Evolutionary conservation across 2,329 filamentous ascomycete genomes (phyloP), one percentile per base, ranked within the genome.

Genomic region (Spiromastix sp.): DNA sequence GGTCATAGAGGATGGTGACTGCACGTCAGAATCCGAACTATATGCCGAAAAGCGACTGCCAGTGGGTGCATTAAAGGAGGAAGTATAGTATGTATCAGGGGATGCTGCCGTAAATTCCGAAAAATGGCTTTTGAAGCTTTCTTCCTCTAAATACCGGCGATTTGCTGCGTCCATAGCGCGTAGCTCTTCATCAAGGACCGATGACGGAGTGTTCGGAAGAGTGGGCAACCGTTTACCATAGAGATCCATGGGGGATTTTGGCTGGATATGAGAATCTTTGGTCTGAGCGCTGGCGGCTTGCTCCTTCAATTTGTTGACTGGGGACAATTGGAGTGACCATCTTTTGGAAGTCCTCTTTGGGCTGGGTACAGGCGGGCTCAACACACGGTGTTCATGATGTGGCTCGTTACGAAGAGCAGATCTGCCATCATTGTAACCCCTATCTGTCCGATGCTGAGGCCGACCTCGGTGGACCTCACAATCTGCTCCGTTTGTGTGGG

Each of bases 141-240:
- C 26, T 30, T 36, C 33, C 22, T 36, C 33, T 10, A 12, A n/a
- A 18, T 16, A 4, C 4, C 4, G 11, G 11, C 44, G 47, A 38
- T 57, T 53, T 17, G 45, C 45, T 12, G 50, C 50, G 18, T 60
- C 54, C 18, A 60, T 49, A 12, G 54, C 54, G 11, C 50, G 50
- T 11, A 61, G 45, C 6, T 56, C 58, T 38, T 61, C 57, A 15
- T 63, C 58, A 51, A 63, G 55, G 22, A 63, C 61, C 1, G 62
- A 66, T 0, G 63, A 66, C 18, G 63, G 63, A 4, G 60, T 60
- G 41, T 66, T 66, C 6, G 63, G 63, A 13, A 66, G 49, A 5
- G 62, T 64, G 4, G 63, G 63, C 15, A 67, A 51, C 26, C 63
- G 48, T 40, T 67, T 66, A 12, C 59, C 49, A 20, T 46, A 46